Conservation (phyloP, 257 asterid genomes). For the Nicotiana noctiflora region DNA sequence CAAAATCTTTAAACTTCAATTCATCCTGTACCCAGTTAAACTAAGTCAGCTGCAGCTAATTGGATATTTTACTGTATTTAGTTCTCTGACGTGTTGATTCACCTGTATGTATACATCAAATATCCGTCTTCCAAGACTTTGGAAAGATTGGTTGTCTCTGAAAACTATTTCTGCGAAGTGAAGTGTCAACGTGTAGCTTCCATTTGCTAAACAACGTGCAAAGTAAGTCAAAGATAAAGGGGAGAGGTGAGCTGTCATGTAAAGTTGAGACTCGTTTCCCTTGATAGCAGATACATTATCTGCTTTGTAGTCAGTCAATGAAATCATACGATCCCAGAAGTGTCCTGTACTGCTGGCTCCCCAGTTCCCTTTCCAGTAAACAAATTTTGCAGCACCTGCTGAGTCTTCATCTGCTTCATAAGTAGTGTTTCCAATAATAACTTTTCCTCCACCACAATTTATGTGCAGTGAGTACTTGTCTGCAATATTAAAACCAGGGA, state of each 20-base stretch:
- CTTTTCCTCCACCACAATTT: constrained; percentile 44
- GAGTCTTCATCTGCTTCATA: constrained; percentile 37
- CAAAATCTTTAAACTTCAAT: constrained; percentile 31
- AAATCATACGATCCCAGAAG: constrained; percentile 20
- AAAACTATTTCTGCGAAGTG: constrained; percentile 55
- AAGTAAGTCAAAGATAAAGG: constrained; percentile 52
- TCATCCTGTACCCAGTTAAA: constrained; percentile 29
- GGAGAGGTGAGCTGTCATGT: constrained; percentile 43
- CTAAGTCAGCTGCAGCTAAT: neutral
- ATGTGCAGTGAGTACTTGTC: constrained; percentile 41
- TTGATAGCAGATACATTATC: constrained; percentile 32
- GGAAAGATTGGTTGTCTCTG: constrained; percentile 39
- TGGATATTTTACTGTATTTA: neutral
- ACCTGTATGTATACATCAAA: constrained; percentile 71
- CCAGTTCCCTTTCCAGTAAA: constrained; percentile 27
- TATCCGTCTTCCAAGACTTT: constrained; percentile 54
- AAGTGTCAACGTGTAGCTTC: constrained; percentile 54
- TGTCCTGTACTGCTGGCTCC: constrained; percentile 50
- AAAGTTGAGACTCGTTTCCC: constrained; percentile 32
- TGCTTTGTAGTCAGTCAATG: constrained; percentile 18
- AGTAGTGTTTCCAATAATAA: constrained; percentile 17
- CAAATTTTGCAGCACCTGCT: constrained; percentile 34
- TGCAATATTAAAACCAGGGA: constrained; percentile 6
- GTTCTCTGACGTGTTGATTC: neutral
- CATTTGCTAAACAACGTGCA: constrained; percentile 59